Evolutionary conservation across 306 rosid species (phyloP), one percentile per base, ranked within the genome.

Genomic region (Sicyos baderoa): DNA sequence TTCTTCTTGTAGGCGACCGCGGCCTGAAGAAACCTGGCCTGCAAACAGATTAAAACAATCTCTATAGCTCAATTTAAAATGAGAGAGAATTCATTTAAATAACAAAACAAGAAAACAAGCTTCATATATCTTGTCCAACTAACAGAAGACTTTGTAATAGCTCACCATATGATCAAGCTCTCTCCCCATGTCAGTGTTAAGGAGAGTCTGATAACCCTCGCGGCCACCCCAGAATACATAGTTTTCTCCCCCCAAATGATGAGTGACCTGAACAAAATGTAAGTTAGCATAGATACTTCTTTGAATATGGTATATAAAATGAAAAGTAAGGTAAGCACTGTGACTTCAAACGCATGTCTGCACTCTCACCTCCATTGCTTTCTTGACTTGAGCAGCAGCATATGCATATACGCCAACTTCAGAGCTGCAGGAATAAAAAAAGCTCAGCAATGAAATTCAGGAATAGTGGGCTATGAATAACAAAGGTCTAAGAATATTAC

Each of bases 171-270:
- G 97, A 82, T 93, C 83, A 65, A 93, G 91, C 78, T 93, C 97
- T 48, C 91, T 82, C 74, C 90, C 97, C 99, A 93, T 90, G 82
- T 90, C 97, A 9, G 99, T 93, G 89, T 93, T 93, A 84, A 90
- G 57, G 60, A 90, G 97, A 75, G 89, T 75, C 70, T 93, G 99
- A 42, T 93, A 93, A 70, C 99, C 99, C 83, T 90, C 97, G 29
- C 95, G 99, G 17, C 99, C 99, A 9, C 97, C 99, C 99, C 99
- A 93, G 70, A 93, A 90, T 37, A 90, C 99, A 74, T 88, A 93
- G 80, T 86, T 90, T 84, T 88, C 99, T 66, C 97, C 99, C 5
- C 99, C 97, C 77, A 93, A 79, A 79, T 81, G 70, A 81, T 93
- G 91, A 18, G 99, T 90, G 63, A 90, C 99, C 99, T 93, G 83